Percentiles rank a stretch among this genome's conserved stretches.
These are phyloP conservation scores for Fusarium heterosporum DNA, from an alignment of 2,329 filamentous ascomycete genomes.

Conservation along the genomic window DNA sequence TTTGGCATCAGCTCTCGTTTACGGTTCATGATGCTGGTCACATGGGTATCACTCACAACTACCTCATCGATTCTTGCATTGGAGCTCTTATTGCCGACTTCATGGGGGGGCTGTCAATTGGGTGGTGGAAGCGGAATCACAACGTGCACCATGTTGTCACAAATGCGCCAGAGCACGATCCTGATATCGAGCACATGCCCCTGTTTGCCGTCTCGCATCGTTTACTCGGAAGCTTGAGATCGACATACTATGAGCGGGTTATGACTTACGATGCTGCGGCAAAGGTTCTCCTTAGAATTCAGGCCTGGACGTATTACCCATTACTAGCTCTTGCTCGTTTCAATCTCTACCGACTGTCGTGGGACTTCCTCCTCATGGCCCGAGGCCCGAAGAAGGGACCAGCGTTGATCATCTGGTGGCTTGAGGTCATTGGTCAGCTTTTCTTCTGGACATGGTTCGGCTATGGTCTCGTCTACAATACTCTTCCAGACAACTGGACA, in stretches of 20 bases:
- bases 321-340: constrained; percentile 85
- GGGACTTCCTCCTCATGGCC: constrained; percentile 78
- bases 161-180: constrained; percentile 94
- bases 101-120: constrained; percentile 86
- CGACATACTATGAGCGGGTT: constrained; percentile 84
- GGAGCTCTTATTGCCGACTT: constrained; percentile 93
- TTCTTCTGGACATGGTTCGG: constrained; percentile 92
- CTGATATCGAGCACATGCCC: constrained; percentile 92
- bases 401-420: constrained; percentile 84
- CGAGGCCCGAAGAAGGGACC: constrained; percentile 79
- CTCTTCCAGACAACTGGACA: constrained; percentile 75
- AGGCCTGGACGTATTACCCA: constrained; percentile 86
- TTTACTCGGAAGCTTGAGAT: constrained; percentile 77
- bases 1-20: constrained; percentile 97
- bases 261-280: constrained; percentile 84
- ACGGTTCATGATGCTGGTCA: constrained; percentile 95
- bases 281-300: constrained; percentile 75
- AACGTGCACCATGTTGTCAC: constrained; percentile 98
- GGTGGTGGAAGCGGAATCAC: constrained; percentile 98
- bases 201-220: constrained; percentile 89
- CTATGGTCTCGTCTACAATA: constrained; percentile 80
- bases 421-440: constrained; percentile 80
- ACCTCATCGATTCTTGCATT: constrained; percentile 83
- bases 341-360: constrained; percentile 86
- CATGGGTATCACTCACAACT: constrained; percentile 96